Percentiles rank a stretch among this genome's conserved stretches.
Evolutionary conservation across 2,329 filamentous ascomycete species (phyloP).

Genomic region (Tolypocladium ovalisporum): DNA sequence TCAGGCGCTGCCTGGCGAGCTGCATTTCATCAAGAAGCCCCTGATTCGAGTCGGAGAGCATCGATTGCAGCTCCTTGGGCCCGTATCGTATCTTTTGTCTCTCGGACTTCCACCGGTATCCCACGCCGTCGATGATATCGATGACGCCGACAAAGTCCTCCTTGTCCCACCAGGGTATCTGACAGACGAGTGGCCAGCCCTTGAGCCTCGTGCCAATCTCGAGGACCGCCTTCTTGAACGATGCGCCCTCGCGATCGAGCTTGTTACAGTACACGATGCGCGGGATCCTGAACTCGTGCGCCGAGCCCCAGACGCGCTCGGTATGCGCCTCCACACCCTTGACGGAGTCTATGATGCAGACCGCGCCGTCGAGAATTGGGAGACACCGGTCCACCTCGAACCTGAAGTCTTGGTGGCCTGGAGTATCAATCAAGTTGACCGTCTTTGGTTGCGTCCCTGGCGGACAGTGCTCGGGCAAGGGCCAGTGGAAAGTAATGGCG

Average conservation of each 20-base stretch:
- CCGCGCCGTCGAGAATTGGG: slow-evolving; percentile 75
- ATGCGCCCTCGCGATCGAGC: slow-evolving; percentile 65
- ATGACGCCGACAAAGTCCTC: slow-evolving; percentile 74
- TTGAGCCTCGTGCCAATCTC: slow-evolving; percentile 73
- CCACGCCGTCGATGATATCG: slow-evolving; percentile 67
- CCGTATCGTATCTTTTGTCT: slow-evolving; percentile 25
- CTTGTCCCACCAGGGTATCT: slow-evolving; percentile 89
- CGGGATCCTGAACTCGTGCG: slow-evolving; percentile 75
- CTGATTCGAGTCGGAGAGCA: slow-evolving; percentile 33
- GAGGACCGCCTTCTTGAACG: slow-evolving; percentile 73
- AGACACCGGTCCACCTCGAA: slow-evolving; percentile 92
- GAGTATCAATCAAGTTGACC: slow-evolving; percentile 90
- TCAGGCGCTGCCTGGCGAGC: slow-evolving; percentile 62
- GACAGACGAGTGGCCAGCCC: slow-evolving; percentile 82
- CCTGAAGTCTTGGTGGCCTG: slow-evolving; percentile 93
- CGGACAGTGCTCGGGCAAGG: slow-evolving; percentile 40
- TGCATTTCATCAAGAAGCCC: slow-evolving; percentile 57
- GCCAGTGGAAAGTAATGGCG: slow-evolving; percentile 92
- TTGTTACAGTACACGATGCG: slow-evolving; percentile 71
- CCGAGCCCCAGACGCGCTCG: slow-evolving; percentile 90
- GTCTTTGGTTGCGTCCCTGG: slow-evolving; percentile 43
- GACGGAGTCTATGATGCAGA: slow-evolving; percentile 88
- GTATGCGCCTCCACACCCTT: slow-evolving; percentile 95
- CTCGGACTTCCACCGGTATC: slow-evolving; percentile 56
- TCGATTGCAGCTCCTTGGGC: slow-evolving; percentile 18